phyloP scores from a whole-genome alignment of 1,284 basidiomycete genomes.

The Cutaneotrichosporon sp. region DNA sequence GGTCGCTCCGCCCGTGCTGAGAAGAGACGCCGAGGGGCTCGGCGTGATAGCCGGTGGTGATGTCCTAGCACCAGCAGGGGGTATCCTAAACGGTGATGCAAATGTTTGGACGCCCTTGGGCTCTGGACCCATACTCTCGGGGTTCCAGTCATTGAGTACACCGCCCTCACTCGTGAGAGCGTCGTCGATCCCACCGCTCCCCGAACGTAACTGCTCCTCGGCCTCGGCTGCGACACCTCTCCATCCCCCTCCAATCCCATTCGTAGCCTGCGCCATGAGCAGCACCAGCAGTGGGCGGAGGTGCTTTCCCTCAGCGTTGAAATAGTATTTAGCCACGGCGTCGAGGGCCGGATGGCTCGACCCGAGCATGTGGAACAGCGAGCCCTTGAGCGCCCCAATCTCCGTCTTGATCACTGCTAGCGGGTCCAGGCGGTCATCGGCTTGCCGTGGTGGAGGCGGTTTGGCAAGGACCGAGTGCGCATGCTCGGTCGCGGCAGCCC shows the following conservation, averaged over 20 bases:
- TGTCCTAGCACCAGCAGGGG: background rate
- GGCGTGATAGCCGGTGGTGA: slow-evolving; percentile 14
- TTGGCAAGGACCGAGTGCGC: slow-evolving; percentile 45
- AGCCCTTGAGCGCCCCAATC: slow-evolving; percentile 70
- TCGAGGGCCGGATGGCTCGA: slow-evolving; percentile 84
- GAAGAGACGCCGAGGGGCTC: slow-evolving; percentile 23
- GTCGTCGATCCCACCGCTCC: slow-evolving; percentile 43
- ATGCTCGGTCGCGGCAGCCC: slow-evolving; percentile 50
- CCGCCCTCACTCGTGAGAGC: slow-evolving; percentile 48
- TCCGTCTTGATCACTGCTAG: slow-evolving; percentile 63
- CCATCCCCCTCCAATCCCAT: slow-evolving; percentile 61
- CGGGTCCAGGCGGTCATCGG: slow-evolving; percentile 34
- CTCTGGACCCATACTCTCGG: slow-evolving; percentile 48
- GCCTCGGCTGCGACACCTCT: slow-evolving; percentile 30
- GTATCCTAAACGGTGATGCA: slow-evolving; percentile 46
- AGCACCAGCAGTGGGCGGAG: slow-evolving; percentile 87
- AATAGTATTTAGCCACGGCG: slow-evolving; percentile 90
- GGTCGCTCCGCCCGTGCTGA: slow-evolving; percentile 9
- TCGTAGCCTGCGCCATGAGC: slow-evolving; percentile 87
- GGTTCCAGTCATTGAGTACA: slow-evolving; percentile 55
- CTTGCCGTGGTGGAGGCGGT: slow-evolving; percentile 21
- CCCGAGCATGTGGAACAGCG: slow-evolving; percentile 76
- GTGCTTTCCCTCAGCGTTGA: slow-evolving; percentile 77
- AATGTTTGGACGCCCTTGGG: slow-evolving; percentile 35
- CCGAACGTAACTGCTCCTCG: slow-evolving; percentile 10